Conservation (phyloP, 2,329 filamentous ascomycete genomes). For the Lasiodiplodia sp. region DNA sequence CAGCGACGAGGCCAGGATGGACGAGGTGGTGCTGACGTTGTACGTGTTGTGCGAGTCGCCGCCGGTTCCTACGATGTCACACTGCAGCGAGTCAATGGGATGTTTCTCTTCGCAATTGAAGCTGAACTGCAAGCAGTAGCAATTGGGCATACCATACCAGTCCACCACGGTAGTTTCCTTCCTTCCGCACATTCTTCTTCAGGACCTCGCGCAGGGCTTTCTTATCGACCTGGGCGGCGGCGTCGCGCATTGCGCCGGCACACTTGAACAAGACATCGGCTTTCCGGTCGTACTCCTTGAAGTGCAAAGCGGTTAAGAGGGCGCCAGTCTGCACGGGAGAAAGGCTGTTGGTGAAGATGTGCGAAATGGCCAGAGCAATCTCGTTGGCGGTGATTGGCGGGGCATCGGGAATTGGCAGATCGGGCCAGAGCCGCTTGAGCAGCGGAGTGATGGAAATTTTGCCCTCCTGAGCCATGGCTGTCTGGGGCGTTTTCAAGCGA, state of each 20-base stretch:
- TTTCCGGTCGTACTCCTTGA: constrained; percentile 82
- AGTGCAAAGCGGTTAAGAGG: constrained; percentile 89
- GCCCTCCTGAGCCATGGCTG: constrained; percentile 36
- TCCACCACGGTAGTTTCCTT: constrained; percentile 81
- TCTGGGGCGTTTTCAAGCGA: constrained; percentile 26
- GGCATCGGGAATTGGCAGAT: constrained; percentile 53
- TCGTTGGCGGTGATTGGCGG: constrained; percentile 72
- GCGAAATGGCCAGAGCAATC: constrained; percentile 86
- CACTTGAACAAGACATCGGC: constrained; percentile 87
- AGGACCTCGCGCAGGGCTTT: constrained; percentile 68
- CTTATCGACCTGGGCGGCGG: constrained; percentile 75
- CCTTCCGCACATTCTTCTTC: constrained; percentile 64
- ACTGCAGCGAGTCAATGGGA: constrained; percentile 48
- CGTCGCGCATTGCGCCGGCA: constrained; percentile 82
- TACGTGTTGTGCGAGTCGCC: constrained; percentile 97
- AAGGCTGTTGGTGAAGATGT: constrained; percentile 89
- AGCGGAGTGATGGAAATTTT: constrained; percentile 71
- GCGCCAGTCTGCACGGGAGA: constrained; percentile 89
- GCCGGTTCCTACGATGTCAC: constrained; percentile 96
- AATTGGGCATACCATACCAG: constrained; percentile 66
- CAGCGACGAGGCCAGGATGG: constrained; percentile 86
- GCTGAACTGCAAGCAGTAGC: constrained; percentile 11
- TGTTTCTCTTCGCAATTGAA: background rate
- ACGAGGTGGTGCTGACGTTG: constrained; percentile 96
- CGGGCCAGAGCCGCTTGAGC: constrained; percentile 74